Conservation (phyloP, 2,329 filamentous ascomycete species). For the Paradendryphiella salina region DNA sequence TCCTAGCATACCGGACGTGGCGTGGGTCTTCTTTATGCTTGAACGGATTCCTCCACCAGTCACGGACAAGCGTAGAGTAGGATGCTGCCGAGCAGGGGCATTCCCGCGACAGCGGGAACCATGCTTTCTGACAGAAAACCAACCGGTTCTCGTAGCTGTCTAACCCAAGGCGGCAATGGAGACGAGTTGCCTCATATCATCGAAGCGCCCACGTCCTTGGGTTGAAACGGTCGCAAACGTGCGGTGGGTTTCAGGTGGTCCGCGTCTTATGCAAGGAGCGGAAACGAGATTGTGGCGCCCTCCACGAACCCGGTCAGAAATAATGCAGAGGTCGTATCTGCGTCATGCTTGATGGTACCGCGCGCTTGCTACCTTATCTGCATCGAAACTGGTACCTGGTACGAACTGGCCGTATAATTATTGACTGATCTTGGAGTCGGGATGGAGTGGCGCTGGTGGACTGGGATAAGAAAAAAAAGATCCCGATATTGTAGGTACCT, state of each 20-base stretch:
- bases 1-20: conserved; percentile 20
- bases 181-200: conserved; percentile 27
- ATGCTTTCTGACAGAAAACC: conserved; percentile 20
- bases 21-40: conserved; percentile 30
- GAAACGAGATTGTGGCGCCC: conserved; percentile 18
- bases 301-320: conserved; percentile 17
- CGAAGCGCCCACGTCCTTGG: conserved; percentile 38
- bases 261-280: conserved; percentile 28
- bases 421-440: not conserved
- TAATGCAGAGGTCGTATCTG: conserved; percentile 20
- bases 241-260: conserved; percentile 41
- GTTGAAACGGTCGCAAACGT: conserved; percentile 39
- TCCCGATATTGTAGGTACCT: not conserved
- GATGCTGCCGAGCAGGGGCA: conserved; percentile 23
- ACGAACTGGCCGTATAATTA: not conserved
- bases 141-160: conserved; percentile 14
- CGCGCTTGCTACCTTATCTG: not conserved
- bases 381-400: not conserved
- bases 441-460: not conserved
- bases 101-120: conserved; percentile 31
- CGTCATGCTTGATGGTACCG: conserved; percentile 4
- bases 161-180: conserved; percentile 23
- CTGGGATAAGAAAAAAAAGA: not conserved
- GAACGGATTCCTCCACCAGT: conserved; percentile 37
- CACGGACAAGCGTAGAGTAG: conserved; percentile 6